A percentile compares a stretch with the other conserved stretches of the same genome.
These are phyloP conservation scores for Rhizopogon rudus DNA, from an alignment of 768 basidiomycete genomes.

Conservation along the genomic window DNA sequence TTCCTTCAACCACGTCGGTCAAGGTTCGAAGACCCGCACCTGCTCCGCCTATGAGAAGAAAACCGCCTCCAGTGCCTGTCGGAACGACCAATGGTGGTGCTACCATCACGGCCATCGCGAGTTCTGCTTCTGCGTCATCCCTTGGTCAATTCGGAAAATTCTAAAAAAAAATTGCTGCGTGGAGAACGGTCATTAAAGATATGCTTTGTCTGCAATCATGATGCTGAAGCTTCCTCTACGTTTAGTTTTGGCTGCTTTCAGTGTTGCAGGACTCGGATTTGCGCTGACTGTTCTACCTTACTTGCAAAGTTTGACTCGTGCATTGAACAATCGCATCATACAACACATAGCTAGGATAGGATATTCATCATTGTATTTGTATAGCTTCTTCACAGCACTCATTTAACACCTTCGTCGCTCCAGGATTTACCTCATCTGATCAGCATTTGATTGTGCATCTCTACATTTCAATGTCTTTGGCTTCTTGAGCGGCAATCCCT, in stretches of 20 bases:
- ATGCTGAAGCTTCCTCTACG: not conserved
- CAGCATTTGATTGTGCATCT: no score
- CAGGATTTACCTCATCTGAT: not conserved
- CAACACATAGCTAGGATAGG: not conserved
- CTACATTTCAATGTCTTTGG: no score
- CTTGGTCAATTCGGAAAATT: constrained; percentile 14
- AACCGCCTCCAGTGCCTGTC: constrained; percentile 66
- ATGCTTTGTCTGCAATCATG: not conserved
- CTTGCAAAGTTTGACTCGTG: not conserved
- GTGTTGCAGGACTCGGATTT: not conserved
- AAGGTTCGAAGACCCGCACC: constrained; percentile 51
- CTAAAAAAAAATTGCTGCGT: not conserved
- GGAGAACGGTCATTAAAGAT: not conserved
- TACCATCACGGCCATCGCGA: constrained; percentile 55
- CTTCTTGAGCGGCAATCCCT: no score
- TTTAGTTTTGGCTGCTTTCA: not conserved
- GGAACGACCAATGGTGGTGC: constrained; percentile 44
- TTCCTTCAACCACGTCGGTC: constrained; percentile 12
- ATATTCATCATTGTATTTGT: not conserved
- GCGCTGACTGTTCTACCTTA: not conserved
- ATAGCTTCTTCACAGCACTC: not conserved
- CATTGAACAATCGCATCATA: not conserved
- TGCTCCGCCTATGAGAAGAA: constrained; percentile 62
- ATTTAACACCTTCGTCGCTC: not conserved
- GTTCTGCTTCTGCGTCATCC: constrained; percentile 25